phyloP scores from a whole-genome alignment of 768 basidiomycete genomes.

The Rhizopogon sp. region DNA sequence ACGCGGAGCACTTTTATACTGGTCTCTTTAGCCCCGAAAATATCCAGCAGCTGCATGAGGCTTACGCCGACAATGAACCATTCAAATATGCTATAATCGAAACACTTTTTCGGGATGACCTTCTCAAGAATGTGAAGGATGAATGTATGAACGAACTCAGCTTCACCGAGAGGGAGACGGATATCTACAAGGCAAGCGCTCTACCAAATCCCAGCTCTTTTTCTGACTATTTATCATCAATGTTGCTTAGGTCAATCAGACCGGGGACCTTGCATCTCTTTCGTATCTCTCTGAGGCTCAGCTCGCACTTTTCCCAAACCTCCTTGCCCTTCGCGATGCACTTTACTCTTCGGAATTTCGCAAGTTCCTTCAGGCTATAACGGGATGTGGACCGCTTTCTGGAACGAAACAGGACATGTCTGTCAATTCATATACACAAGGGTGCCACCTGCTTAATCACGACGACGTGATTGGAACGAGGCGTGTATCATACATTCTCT shows the following conservation, averaged over 20 bases:
- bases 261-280: conserved; percentile 92
- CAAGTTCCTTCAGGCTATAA: conserved; percentile 75
- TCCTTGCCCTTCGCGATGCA: conserved; percentile 81
- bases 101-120: conserved; percentile 77
- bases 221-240: conserved; percentile 1
- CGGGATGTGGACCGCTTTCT: conserved; percentile 88
- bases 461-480: conserved; percentile 97
- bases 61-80: conserved; percentile 58
- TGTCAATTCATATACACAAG: conserved; percentile 85
- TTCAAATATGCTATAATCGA: conserved; percentile 83
- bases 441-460: conserved; percentile 94
- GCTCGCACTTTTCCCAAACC: conserved; percentile 71
- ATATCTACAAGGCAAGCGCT: conserved; percentile 83
- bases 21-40: conserved; percentile 54
- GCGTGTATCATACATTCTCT: conserved; percentile 93
- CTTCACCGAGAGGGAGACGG: conserved; percentile 94
- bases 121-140: conserved; percentile 77
- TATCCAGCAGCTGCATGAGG: conserved; percentile 47
- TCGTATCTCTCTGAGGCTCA: conserved; percentile 78
- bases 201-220: not conserved
- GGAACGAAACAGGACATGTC: conserved; percentile 94
- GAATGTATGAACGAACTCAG: conserved; percentile 75
- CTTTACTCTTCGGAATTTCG: conserved; percentile 87
- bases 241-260: conserved; percentile 79
- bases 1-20: conserved; percentile 23